These are phyloP conservation scores for Chaetomium sp. DNA, from an alignment of 2,329 filamentous ascomycete genomes.

Conservation along the genomic window DNA sequence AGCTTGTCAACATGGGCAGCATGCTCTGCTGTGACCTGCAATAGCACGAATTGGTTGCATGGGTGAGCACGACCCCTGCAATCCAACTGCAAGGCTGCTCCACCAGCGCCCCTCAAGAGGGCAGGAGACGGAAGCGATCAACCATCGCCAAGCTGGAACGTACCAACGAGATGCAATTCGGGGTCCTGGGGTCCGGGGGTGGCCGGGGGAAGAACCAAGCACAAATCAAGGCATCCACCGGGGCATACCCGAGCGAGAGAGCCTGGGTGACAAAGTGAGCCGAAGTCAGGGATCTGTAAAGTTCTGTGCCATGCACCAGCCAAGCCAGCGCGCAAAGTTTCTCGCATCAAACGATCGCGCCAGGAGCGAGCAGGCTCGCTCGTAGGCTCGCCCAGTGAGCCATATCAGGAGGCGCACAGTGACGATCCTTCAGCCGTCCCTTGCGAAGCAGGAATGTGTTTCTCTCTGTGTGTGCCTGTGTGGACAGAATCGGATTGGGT, in stretches of 20 bases:
- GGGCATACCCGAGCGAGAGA: no score
- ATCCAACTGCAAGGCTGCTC: neutral
- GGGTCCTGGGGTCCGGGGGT: constrained; percentile 1
- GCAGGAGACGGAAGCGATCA: constrained; percentile 7
- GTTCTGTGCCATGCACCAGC: neutral
- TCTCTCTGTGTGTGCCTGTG: no score
- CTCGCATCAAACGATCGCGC: no score
- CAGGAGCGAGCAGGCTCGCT: neutral
- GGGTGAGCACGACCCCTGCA: neutral
- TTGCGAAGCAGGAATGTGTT: neutral
- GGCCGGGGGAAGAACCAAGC: neutral
- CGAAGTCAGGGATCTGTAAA: neutral
- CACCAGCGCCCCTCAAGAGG: constrained; percentile 3
- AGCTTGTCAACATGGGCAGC: no score
- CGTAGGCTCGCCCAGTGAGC: neutral
- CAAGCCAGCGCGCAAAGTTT: no score
- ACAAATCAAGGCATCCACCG: neutral
- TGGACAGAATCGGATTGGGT: no score
- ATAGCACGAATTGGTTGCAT: neutral
- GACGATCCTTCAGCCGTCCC: constrained; percentile 11
- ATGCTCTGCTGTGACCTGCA: no score
- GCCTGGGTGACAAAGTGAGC: neutral
- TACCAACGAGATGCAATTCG: neutral
- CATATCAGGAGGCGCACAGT: neutral
- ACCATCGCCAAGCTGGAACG: neutral